Base-by-base conservation (phyloP, 2,329 filamentous ascomycete species). In the Macrophomina pseudophaseolina region DNA sequence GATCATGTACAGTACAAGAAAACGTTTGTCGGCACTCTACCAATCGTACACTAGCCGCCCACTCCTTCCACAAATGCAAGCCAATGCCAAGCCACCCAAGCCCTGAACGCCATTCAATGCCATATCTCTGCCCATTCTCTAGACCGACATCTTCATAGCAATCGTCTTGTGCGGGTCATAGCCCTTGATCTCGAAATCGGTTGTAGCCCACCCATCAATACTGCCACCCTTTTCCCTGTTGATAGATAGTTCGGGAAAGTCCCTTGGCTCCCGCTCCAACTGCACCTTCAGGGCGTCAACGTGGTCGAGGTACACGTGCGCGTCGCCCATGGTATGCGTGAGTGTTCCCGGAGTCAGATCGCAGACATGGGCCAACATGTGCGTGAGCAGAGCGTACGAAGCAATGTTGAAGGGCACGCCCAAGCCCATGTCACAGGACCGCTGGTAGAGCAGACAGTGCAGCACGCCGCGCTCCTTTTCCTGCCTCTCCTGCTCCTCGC, bases 141-240 rank as follows among this genome's bases (percentile, higher is more conserved):
- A 93, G 67, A 98, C 94, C 75, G 92, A 96, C 95, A 99, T 99
- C 83, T 98, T 97, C 95, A 99, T 99, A 52, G 91, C 87, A 81
- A 99, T 97, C 5, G 86, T 86, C 82, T 94, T 94, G 78, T 97
- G 93, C 66, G 95, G 94, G 59, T 94, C 87, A 78, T 99, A 99
- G 0, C 91, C 94, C 74, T 91, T 85, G 5, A 99, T 87, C 67
- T 91, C 88, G 77, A 99, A 94, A 68, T 99, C 94, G 70, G 96
- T 93, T 1, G 88, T 83, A 76, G 88, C 89, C 93, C 95, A 98
- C 1, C 92, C 93, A 76, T 99, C 95, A 72, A 98, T 93, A 70
- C 87, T 91, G 1, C 91, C 90, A 0, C 88, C 87, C 68, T 85
- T 84, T 67, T 90, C 87, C 58, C 88, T 84, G 65, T 82, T 81